A percentile compares a stretch with the other conserved stretches of the same genome.
Evolutionary conservation across 2,329 filamentous ascomycete genomes (phyloP).

Genomic region (Claviceps sp.): DNA sequence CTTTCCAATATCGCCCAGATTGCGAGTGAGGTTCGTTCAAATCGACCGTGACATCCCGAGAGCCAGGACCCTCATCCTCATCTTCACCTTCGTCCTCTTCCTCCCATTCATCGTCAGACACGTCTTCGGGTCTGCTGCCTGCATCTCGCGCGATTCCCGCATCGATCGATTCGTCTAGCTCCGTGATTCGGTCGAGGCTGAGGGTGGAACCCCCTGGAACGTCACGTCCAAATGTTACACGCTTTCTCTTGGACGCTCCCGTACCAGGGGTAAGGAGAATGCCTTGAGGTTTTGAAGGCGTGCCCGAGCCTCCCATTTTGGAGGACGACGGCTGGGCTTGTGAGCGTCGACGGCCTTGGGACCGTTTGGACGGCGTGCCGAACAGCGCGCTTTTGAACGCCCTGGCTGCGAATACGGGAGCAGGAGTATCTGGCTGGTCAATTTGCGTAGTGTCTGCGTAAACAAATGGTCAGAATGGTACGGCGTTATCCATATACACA

Average conservation of each 20-base stretch:
- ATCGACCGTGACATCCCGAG: conserved; percentile 54
- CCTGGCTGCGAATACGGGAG: conserved; percentile 51
- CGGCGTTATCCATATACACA: background rate
- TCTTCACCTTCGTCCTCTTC: conserved; percentile 29
- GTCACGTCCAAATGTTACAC: conserved; percentile 50
- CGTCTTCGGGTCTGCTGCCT: conserved; percentile 6
- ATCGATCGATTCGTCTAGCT: conserved; percentile 33
- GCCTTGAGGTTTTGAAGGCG: conserved; percentile 38
- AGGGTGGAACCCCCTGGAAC: conserved; percentile 21
- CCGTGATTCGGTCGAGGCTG: conserved; percentile 16
- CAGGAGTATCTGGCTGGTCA: conserved; percentile 51
- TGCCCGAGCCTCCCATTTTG: conserved; percentile 21
- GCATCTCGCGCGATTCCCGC: conserved; percentile 19
- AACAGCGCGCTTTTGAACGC: conserved; percentile 52
- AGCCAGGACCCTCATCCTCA: conserved; percentile 29
- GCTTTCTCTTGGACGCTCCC: conserved; percentile 45
- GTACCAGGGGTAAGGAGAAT: conserved; percentile 54
- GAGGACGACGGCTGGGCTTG: conserved; percentile 6
- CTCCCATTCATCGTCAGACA: conserved; percentile 33
- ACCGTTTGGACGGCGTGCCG: conserved; percentile 37
- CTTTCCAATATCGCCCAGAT: conserved; percentile 70
- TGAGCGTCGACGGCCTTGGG: conserved; percentile 18
- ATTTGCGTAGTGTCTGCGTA: conserved; percentile 29
- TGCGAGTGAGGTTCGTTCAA: conserved; percentile 61
- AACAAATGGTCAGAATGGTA: background rate